Percentiles rank a stretch among this genome's conserved stretches.
phyloP scores from a whole-genome alignment of 108 stramenopile genomes.

The Pseudonitzschia delicatissima region DNA sequence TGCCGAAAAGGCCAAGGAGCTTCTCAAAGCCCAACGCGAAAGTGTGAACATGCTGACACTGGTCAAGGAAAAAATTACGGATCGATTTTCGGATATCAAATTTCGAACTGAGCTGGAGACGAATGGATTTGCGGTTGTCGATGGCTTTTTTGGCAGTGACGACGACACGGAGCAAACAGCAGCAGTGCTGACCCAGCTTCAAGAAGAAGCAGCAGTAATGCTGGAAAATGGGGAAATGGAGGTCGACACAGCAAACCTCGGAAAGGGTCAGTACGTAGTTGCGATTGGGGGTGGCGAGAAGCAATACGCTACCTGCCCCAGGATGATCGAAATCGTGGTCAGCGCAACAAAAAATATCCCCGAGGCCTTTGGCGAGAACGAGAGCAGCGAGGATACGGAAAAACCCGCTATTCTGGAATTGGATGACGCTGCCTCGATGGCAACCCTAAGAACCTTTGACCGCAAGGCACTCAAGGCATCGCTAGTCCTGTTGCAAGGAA shows the following conservation, averaged over 20 bases:
- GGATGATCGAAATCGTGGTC: constrained; percentile 42
- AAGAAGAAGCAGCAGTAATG: constrained; percentile 29
- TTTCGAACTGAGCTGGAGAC: constrained; percentile 8
- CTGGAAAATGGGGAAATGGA: constrained; percentile 29
- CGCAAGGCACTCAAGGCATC: constrained; percentile 38
- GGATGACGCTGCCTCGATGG: constrained; percentile 34
- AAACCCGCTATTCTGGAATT: neutral
- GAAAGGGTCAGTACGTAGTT: constrained; percentile 33
- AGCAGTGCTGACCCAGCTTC: constrained; percentile 19
- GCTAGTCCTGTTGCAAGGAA: constrained; percentile 28
- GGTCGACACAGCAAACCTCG: constrained; percentile 32
- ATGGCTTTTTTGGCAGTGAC: constrained; percentile 27
- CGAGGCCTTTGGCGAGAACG: constrained; percentile 3
- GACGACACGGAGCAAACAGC: neutral
- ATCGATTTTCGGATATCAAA: constrained; percentile 14
- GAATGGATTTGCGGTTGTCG: constrained; percentile 27
- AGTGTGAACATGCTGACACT: constrained; percentile 42
- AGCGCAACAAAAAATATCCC: constrained; percentile 34
- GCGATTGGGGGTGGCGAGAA: constrained; percentile 38
- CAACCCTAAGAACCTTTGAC: constrained; percentile 38
- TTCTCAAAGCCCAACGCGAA: constrained; percentile 38
- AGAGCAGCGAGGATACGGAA: neutral
- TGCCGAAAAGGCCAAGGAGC: constrained; percentile 28
- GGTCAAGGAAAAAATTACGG: constrained; percentile 29
- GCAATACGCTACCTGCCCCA: constrained; percentile 33